phyloP scores from a whole-genome alignment of 2,329 filamentous ascomycete species.

The Colletotrichum cereale region DNA sequence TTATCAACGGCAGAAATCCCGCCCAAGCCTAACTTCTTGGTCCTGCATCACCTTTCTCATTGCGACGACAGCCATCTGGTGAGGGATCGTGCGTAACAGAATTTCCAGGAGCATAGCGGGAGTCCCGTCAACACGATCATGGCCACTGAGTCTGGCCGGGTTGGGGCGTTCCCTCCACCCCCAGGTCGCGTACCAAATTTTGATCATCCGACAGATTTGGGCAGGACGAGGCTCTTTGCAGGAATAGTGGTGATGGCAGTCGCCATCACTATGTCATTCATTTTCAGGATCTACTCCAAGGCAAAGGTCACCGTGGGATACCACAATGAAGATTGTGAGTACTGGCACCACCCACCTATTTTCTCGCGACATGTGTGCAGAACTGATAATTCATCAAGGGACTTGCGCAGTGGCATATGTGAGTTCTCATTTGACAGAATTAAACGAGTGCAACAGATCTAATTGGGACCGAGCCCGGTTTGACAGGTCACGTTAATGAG shows the following conservation, averaged over 20 bases:
- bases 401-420: constrained; percentile 10
- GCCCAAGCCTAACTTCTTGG: background rate
- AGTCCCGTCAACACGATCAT: background rate
- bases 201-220: constrained; percentile 29
- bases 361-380: too few species aligned
- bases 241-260: background rate
- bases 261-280: background rate
- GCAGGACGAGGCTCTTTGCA: constrained; percentile 1
- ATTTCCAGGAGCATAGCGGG: background rate
- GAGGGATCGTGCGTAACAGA: background rate
- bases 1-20: background rate
- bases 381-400: background rate
- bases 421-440: background rate
- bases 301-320: background rate
- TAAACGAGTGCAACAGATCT: background rate
- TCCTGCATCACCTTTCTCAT: background rate
- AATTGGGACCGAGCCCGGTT: background rate
- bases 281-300: constrained; percentile 9
- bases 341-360: background rate
- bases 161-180: background rate
- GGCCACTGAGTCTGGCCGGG: background rate
- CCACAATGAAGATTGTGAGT: constrained; percentile 17
- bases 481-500: constrained; percentile 4
- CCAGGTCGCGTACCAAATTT: constrained; percentile 31
- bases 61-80: background rate